These are phyloP conservation scores for Pseudocercospora fuligena DNA, from an alignment of 2,329 filamentous ascomycete genomes.

Conservation along the genomic window DNA sequence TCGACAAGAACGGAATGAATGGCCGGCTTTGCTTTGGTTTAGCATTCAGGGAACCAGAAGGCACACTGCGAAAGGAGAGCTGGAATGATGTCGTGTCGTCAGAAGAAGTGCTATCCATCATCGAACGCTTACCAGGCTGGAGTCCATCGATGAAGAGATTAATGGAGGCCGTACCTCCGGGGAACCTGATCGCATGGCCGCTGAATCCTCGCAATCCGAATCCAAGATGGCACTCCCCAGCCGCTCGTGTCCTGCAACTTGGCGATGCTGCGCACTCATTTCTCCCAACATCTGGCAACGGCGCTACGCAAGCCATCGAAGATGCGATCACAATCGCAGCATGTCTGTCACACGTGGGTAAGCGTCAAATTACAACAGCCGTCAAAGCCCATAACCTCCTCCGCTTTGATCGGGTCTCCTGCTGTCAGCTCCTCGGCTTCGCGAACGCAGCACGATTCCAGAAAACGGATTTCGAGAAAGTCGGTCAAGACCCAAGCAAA, in stretches of 20 bases:
- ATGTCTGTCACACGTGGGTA: conserved; percentile 51
- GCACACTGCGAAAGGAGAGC: conserved; percentile 43
- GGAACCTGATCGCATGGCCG: conserved; percentile 57
- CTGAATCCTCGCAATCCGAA: conserved; percentile 60
- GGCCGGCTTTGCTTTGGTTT: conserved; percentile 57
- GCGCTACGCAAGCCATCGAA: conserved; percentile 60
- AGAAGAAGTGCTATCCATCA: conserved; percentile 37
- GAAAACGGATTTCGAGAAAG: conserved; percentile 26
- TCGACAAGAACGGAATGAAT: conserved; percentile 51
- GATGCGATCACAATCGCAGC: conserved; percentile 55
- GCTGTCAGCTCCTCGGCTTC: conserved; percentile 32
- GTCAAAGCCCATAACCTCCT: conserved; percentile 43
- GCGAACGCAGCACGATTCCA: conserved; percentile 31
- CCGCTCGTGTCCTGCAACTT: conserved; percentile 55
- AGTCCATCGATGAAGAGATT: conserved; percentile 54
- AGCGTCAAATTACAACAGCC: conserved; percentile 42
- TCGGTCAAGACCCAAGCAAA: conserved; percentile 26
- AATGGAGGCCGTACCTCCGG: conserved; percentile 46
- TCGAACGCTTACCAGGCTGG: conserved; percentile 37
- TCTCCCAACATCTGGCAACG: conserved; percentile 59
- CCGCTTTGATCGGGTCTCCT: conserved; percentile 30
- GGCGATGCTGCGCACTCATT: conserved; percentile 61
- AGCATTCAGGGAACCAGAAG: conserved; percentile 49
- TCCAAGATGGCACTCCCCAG: conserved; percentile 56
- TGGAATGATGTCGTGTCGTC: conserved; percentile 51